phyloP scores from a whole-genome alignment of 345 rosid genomes.

The Cardamine chenopodiifolia region DNA sequence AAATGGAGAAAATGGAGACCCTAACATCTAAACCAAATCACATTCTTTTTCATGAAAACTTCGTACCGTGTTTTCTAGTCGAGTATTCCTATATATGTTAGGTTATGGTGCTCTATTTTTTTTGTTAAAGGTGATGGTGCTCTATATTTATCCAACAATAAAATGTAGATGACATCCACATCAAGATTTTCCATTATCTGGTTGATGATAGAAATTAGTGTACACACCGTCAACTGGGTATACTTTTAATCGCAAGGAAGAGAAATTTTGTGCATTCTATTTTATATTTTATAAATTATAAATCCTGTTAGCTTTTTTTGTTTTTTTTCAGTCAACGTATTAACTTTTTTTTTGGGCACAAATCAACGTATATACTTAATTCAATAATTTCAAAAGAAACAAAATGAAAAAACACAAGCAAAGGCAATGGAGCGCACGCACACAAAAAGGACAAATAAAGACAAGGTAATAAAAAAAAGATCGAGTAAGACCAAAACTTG shows the following conservation, averaged over 20 bases:
- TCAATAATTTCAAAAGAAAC: neutral
- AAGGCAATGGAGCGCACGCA: neutral
- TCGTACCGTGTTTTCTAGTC: neutral
- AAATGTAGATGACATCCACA: neutral
- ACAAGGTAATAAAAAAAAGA: neutral
- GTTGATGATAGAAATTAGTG: neutral
- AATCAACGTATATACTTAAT: too few species aligned
- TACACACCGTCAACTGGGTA: neutral
- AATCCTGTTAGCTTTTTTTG: too few species aligned
- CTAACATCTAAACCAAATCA: neutral
- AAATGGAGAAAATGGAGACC: neutral
- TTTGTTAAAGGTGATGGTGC: too few species aligned
- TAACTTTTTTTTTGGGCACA: too few species aligned
- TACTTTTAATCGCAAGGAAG: too few species aligned
- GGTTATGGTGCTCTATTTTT: neutral
- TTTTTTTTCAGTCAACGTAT: too few species aligned
- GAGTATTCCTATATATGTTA: neutral
- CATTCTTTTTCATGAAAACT: neutral
- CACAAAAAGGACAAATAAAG: neutral
- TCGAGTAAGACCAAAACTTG: neutral
- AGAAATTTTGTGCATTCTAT: too few species aligned
- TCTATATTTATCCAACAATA: neutral
- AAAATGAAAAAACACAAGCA: constrained; percentile 4
- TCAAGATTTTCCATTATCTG: neutral
- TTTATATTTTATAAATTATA: too few species aligned